phyloP scores from a whole-genome alignment of 1,284 basidiomycete genomes.

The Leccinum huronense region DNA sequence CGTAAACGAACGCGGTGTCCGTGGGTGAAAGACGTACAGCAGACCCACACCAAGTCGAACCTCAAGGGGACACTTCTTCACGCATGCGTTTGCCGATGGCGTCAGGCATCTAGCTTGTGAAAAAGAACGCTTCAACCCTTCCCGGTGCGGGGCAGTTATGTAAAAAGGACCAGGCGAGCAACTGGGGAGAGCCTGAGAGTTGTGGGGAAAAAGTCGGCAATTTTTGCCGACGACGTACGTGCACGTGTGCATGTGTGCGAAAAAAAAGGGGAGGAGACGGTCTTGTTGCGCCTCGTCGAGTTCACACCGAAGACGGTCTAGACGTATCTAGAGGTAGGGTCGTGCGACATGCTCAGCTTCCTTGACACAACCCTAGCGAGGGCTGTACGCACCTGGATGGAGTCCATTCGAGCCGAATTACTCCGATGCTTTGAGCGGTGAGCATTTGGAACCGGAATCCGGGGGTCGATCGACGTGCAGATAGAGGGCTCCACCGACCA shows the following conservation, averaged over 20 bases:
- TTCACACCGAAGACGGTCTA: background rate
- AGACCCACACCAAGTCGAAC: constrained; percentile 12
- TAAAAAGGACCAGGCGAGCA: background rate
- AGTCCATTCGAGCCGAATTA: background rate
- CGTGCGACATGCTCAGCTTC: background rate
- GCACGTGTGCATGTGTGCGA: background rate
- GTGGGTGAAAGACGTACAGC: constrained; percentile 11
- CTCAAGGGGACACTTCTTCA: background rate
- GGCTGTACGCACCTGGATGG: background rate
- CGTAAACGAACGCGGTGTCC: constrained; percentile 2
- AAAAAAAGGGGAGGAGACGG: background rate
- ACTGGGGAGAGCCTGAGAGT: background rate
- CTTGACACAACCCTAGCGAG: background rate
- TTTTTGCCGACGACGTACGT: background rate
- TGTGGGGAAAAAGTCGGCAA: background rate
- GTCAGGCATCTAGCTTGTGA: background rate
- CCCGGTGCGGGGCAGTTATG: constrained; percentile 5
- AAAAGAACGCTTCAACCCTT: background rate
- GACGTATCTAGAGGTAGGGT: background rate
- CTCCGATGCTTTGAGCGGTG: background rate
- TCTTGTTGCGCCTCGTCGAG: background rate
- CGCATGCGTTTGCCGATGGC: constrained; percentile 1
- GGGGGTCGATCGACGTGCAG: background rate
- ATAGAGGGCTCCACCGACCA: background rate
- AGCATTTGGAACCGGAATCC: background rate